Evolutionary conservation across 352 stramenopile genomes (phyloP), one percentile per base, ranked within the genome.

Genomic region (Phytophthora aleatoria): DNA sequence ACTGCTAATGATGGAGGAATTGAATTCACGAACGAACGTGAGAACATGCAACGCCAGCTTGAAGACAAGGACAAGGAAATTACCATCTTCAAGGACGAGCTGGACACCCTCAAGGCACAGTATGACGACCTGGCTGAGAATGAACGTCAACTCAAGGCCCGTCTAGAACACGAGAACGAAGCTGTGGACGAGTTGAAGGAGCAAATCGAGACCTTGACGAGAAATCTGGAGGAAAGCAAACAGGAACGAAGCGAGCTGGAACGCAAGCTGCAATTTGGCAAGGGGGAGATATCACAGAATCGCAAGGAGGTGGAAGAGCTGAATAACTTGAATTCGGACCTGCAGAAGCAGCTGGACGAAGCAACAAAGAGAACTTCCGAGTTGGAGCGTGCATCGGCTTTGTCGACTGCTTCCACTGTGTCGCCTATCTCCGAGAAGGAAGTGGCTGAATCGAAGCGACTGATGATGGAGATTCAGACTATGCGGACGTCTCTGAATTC

Each of bases 41-140:
- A 87, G 20, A 57, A 74, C 11, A 59, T 84, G 59, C 72, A 56
- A n/a, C 61, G 35, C 27, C 56, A 75, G 20, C 57, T 81, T 38
- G 54, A 76, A n/a, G 57, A 74, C 5, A 83, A 81, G 33, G 30
- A 78, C 5, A 58, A 58, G 6, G 62, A 81, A n/a, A 61, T 77
- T 24, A 53, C n/a, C 8, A 60, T 41, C 0, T 20, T 87, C 3
- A 71, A 74, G 42, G 68, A 81, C 1, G 73, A 82, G 31, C 64
- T 90, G 16, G 63, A 65, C 3, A 61, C 55, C 9, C 54, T 87
- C 27, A 79, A 84, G 36, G 63, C 49, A 30, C 76, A 86, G 47
- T 92, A 70, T 54, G 69, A 80, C 31, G 71, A 90, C 43, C 57
- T 92, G 5, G 69, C 78, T 55, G 82, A 87, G 44, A 78, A 47